Evolutionary conservation across 1,139 yeast genomes (phyloP).

Genomic region (Groenewaldozyma auringiensis): DNA sequence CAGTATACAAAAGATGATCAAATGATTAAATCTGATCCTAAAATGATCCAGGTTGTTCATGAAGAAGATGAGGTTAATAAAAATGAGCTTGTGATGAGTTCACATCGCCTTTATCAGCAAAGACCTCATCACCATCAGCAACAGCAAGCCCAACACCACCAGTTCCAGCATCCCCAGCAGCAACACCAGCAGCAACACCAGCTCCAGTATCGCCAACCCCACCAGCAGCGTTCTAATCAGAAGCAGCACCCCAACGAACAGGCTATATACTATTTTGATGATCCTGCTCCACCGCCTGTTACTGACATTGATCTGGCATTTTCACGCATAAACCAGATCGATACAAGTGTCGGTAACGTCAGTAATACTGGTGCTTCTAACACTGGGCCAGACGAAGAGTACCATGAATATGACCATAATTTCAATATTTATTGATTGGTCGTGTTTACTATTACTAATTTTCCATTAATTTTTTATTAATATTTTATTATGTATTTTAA

Average conservation of each 20-base stretch:
- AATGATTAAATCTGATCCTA: not conserved
- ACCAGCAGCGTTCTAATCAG: not conserved
- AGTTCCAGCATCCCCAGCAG: not conserved
- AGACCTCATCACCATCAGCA: not conserved
- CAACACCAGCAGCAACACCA: not conserved
- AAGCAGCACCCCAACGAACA: not conserved
- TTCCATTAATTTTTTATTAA: too few species aligned
- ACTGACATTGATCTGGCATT: slow-evolving; percentile 2
- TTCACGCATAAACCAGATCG: not conserved
- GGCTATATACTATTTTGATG: not conserved
- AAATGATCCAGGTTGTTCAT: not conserved
- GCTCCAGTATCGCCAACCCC: not conserved
- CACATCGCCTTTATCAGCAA: too few species aligned
- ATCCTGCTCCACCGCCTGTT: slow-evolving; percentile 1
- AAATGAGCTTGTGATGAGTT: too few species aligned
- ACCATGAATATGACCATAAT: not conserved
- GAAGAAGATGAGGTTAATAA: not conserved
- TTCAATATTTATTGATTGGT: not conserved
- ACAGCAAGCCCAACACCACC: not conserved
- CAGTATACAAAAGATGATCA: not conserved
- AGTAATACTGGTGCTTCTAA: too few species aligned
- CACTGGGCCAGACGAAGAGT: not conserved
- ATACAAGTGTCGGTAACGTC: not conserved
- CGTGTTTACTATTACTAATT: too few species aligned
- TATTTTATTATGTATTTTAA: too few species aligned